Evolutionary conservation across 352 stramenopile species (phyloP), one percentile per base, ranked within the genome.

Genomic region (Globisporangium megalacanthum): DNA sequence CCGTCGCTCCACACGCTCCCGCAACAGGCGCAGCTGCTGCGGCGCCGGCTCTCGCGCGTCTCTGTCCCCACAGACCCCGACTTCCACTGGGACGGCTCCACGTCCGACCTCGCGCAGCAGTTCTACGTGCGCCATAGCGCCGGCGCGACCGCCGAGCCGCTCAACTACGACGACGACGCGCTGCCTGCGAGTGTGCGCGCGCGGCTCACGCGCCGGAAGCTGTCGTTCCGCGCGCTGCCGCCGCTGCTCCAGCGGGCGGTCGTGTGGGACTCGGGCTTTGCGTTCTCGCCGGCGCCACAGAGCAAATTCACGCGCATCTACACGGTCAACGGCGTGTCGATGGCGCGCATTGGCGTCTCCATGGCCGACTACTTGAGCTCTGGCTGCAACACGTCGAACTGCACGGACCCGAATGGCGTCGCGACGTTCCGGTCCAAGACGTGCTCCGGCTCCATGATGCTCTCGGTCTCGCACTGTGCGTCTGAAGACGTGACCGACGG

Each of bases 211-310:
- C 4, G 6, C 19, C 44, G 36, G 36, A 41, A 57, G 49, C 51
- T 47, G 17, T 48, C 49, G 41, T 62, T 63, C 57, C n/a, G 31
- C 9, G 33, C 51, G 31, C 49, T 69, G n/a, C 58, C 58, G 19
- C 36, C 49, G 19, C 57, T 73, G 25, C 60, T 78, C 10, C 73
- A 79, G 54, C 67, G 62, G 11, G 64, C 72, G 17, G 41, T 79
- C 4, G 35, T 79, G 6, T 79, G 72, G 72, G 68, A 79, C 60
- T 66, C 68, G 10, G 72, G 72, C 1, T 82, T 68, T 44, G 62
- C 62, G 22, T 37, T 68, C 20, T 54, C 25, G 25, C 29, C 48
- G 20, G 54, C 58, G 15, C 25, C 39, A 6, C 33, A 61, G 4
- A 29, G 17, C 11, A 58, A 50, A 20, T 68, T 71, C 31, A 58